Evolutionary conservation across 495 filamentous ascomycete species (phyloP).

Genomic region (Pseudoneurospora amorphoporcata): DNA sequence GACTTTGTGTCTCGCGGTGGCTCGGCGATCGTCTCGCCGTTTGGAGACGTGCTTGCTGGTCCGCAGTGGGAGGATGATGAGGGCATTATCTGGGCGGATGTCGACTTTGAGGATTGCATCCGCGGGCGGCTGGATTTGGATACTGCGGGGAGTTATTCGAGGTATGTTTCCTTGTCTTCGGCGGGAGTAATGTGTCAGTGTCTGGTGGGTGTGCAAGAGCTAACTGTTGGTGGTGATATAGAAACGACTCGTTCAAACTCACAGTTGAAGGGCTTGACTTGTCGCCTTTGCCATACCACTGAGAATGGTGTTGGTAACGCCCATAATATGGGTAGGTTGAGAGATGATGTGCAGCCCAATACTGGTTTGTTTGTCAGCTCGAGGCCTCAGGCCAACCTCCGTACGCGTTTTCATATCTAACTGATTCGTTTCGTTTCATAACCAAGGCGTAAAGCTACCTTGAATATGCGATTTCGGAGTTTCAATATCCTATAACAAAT

Average conservation of each 20-base stretch:
- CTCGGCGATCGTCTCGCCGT: constrained; percentile 69
- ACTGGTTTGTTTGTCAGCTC: too few relatives aligned
- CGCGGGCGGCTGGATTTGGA: constrained; percentile 52
- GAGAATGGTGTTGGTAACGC: not conserved
- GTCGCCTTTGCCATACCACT: constrained; percentile 54
- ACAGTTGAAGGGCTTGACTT: constrained; percentile 64
- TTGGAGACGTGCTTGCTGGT: constrained; percentile 66
- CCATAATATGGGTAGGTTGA: not conserved
- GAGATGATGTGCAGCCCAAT: too few relatives aligned
- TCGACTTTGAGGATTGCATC: constrained; percentile 44
- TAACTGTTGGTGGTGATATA: constrained; percentile 3
- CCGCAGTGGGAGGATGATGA: constrained; percentile 75
- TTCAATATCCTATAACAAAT: too few relatives aligned
- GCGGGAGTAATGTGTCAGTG: not conserved
- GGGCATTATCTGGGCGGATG: constrained; percentile 35
- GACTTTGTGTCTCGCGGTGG: constrained; percentile 61
- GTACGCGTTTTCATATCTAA: too few relatives aligned
- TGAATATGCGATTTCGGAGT: too few relatives aligned
- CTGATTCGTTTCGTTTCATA: too few relatives aligned
- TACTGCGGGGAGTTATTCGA: constrained; percentile 69
- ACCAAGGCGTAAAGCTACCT: too few relatives aligned
- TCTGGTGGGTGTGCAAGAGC: not conserved
- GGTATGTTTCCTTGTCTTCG: constrained; percentile 16
- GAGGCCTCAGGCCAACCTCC: too few relatives aligned
- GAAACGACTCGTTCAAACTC: constrained; percentile 73